These are phyloP conservation scores for Pichia sp. DNA, from an alignment of 1,139 yeast species.

Conservation along the genomic window DNA sequence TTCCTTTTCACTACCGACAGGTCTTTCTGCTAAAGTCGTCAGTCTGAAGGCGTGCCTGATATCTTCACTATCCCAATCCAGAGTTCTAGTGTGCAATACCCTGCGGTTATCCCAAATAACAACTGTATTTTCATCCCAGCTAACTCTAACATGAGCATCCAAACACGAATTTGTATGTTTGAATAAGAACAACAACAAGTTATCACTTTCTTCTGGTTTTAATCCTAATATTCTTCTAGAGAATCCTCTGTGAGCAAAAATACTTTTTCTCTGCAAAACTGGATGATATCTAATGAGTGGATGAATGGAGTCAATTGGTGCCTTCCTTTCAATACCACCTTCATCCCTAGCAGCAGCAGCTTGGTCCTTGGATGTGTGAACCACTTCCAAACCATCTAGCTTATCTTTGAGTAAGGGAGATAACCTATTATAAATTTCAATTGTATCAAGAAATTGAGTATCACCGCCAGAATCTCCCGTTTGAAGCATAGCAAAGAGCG, in stretches of 20 bases:
- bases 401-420: constrained; percentile 57
- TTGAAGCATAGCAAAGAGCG: constrained; percentile 50
- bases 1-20: constrained; percentile 26
- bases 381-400: constrained; percentile 53
- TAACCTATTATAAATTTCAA: constrained; percentile 62
- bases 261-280: constrained; percentile 55
- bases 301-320: constrained; percentile 58
- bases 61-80: constrained; percentile 54
- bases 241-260: constrained; percentile 59
- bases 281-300: constrained; percentile 70
- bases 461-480: constrained; percentile 53
- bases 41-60: constrained; percentile 65
- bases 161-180: constrained; percentile 46
- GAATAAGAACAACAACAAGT: constrained; percentile 49
- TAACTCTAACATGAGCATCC: constrained; percentile 54
- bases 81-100: constrained; percentile 56
- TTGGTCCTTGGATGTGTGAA: constrained; percentile 68
- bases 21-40: constrained; percentile 56
- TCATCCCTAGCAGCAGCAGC: constrained; percentile 48
- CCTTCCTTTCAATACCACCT: constrained; percentile 57
- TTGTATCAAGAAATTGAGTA: constrained; percentile 59
- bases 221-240: constrained; percentile 59
- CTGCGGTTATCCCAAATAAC: constrained; percentile 73
- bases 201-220: constrained; percentile 59
- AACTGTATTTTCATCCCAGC: constrained; percentile 57